Base-by-base conservation (phyloP, 441 rosid genomes). In the Pelargonium australe region DNA sequence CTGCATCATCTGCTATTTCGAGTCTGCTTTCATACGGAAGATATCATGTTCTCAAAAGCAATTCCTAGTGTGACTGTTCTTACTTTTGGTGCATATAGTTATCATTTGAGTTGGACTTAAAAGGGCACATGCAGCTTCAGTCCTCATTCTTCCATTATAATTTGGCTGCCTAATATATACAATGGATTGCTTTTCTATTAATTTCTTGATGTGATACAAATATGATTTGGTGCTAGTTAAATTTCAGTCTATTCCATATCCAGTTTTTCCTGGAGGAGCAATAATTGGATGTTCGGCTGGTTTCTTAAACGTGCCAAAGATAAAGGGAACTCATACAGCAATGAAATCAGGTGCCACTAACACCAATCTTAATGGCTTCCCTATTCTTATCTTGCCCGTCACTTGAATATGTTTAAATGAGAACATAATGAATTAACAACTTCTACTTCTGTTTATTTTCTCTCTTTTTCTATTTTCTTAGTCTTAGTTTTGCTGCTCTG, bases 221-320 rank as follows among this genome's bases (percentile, higher is more conserved):
- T 76, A 76, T 72, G 88, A 85, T 81, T 67, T 85, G 88, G 78
- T 94, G 86, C 86, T 84, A 88, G 90, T 86, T 83, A 88, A 83
- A 87, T 88, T 91, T 91, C 99, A 94, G 99, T 91, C 97, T 82
- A 83, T 94, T 85, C 97, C 96, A 8, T 94, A 89, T 84, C 97
- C 99, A 86, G 89, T 89, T 82, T 94, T 94, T 70, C 95, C 96
- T 1, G 99, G 99, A 72, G 97, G 99, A 86, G 96, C 91, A 79
- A 85, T 94, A 71, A 83, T 91, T 66, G 99, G 99, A 73, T 94
- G 97, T 77, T 87, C 97, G 4, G 99, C 99, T 78, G 99, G 99
- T 73, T 94, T 94, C 83, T 65, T 94, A 61, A 94, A 94, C 76
- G 99, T 94, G 65, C 99, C 96, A 68, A 94, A 94, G 81, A 91